Base-by-base conservation (phyloP, 805 yeast species). In the Lipomyces orientalis region DNA sequence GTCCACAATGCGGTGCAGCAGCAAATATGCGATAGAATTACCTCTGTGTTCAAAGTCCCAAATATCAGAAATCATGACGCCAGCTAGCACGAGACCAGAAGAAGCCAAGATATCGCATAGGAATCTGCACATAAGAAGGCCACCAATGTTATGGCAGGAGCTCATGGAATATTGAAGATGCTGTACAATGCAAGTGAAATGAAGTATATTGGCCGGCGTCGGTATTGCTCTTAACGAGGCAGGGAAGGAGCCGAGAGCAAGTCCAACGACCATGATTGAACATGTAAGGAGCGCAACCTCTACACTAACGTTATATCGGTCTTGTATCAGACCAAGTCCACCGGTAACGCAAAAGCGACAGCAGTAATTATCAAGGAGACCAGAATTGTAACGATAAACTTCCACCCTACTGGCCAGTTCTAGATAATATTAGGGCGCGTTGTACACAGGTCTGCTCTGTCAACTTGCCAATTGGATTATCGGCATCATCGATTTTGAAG, bases 331-430 rank as follows among this genome's bases (percentile, higher is more conserved):
- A 16, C 83, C 84, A 59, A 93, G 80, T 54, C 95, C 94, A 73
- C 97, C 96, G 29, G 97, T 88, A 73, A 91, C 89, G 76, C 93
- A 89, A 90, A 92, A 0, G 97, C 97, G 33, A 93, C 97, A 74
- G 91, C 85, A 65, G 93, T 88, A 60, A 93, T 97, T 69, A 90
- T 82, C 43, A 86, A 71, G 0, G 97, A 87, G 33, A 90, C 80
- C 5, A 88, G 70, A 39, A 89, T 76, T 0, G 97, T 91, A 75
- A 88, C 90, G 0, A 77, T 29, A 67, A 67, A 64, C 37, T 43
- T 63, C 49, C 49, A 54, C 22, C 16, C 4, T 6, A 12, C 19
- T 12, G 58, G 25, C 67, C 67, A 64, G 52, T 64, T 62, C n/a
- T n/a, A n/a, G n/a, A n/a, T n/a, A n/a, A n/a, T 46, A 46, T 46